Conservation (phyloP, 768 basidiomycete genomes). For the Leucosporidium scottii region DNA sequence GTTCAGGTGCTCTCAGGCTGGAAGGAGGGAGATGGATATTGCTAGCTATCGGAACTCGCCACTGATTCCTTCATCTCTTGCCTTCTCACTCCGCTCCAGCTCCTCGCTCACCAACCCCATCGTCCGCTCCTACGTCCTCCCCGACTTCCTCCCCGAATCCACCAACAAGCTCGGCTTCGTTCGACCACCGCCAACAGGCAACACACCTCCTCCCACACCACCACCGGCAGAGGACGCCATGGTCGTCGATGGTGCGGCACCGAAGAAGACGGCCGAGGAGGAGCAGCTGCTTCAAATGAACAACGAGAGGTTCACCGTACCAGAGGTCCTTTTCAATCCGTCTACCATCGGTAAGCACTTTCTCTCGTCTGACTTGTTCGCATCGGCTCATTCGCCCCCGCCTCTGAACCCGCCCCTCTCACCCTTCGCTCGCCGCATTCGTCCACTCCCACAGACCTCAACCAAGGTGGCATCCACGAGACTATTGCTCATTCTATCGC, state of each 20-base stretch:
- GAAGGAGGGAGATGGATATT: too few relatives aligned
- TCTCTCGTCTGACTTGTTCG: too few relatives aligned
- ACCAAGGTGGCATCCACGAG: conserved; percentile 70
- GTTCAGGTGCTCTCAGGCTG: too few relatives aligned
- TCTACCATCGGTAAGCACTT: conserved; percentile 67
- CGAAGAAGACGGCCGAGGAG: conserved; percentile 45
- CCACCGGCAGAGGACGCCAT: background rate
- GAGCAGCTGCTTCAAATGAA: conserved; percentile 67
- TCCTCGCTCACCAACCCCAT: conserved; percentile 52
- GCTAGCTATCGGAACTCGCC: too few relatives aligned
- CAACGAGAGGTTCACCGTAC: conserved; percentile 84
- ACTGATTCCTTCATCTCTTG: background rate
- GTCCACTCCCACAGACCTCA: conserved; percentile 51
- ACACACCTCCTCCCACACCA: conserved; percentile 13
- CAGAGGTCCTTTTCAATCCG: conserved; percentile 86
- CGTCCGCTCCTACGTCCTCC: conserved; percentile 81
- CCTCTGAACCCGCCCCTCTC: too few relatives aligned
- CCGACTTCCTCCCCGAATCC: conserved; percentile 60
- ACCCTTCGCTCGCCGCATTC: background rate
- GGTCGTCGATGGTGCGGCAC: background rate
- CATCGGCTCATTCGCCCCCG: too few relatives aligned
- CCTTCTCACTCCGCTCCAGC: conserved; percentile 44
- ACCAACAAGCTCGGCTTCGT: conserved; percentile 45
- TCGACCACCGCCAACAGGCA: conserved; percentile 43
- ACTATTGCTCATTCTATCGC: conserved; percentile 70